Conservation (phyloP, 2,329 filamentous ascomycete genomes). For the Cladophialophora chaetospira region DNA sequence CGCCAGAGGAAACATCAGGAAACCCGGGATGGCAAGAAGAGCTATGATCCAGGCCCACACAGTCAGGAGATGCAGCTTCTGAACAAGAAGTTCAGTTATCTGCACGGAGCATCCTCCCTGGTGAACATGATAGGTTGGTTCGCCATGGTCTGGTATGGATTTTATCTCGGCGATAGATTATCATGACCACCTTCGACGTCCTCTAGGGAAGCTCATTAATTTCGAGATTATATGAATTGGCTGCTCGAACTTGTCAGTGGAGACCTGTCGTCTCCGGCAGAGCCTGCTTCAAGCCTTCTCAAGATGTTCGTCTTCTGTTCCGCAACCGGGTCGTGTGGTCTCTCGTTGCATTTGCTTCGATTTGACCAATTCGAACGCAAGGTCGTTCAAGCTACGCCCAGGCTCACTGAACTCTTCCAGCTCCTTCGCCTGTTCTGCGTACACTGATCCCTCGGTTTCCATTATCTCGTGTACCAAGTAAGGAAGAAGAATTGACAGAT, state of each 20-base stretch:
- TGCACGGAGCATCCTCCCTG: conserved; percentile 81
- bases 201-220: too few species aligned
- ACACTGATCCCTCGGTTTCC: conserved; percentile 35
- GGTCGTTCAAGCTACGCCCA: conserved; percentile 30
- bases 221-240: background rate
- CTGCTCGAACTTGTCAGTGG: background rate
- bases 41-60: conserved; percentile 75
- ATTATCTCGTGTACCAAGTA: conserved; percentile 38
- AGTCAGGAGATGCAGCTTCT: conserved; percentile 79
- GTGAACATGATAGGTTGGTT: conserved; percentile 73
- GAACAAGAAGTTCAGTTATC: conserved; percentile 74
- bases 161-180: conserved; percentile 68
- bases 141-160: conserved; percentile 74
- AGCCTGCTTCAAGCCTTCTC: background rate
- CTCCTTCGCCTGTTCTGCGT: conserved; percentile 30
- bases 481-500: conserved; percentile 39
- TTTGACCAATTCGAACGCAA: conserved; percentile 25
- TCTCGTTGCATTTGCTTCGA: conserved; percentile 3
- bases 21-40: conserved; percentile 85
- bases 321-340: background rate
- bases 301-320: conserved; percentile 4
- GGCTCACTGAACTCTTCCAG: conserved; percentile 32
- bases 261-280: background rate
- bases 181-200: too few species aligned
- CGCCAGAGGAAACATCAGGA: conserved; percentile 77